Conservation (phyloP, 495 filamentous ascomycete species). For the Hyaloscypha hepaticicola region DNA sequence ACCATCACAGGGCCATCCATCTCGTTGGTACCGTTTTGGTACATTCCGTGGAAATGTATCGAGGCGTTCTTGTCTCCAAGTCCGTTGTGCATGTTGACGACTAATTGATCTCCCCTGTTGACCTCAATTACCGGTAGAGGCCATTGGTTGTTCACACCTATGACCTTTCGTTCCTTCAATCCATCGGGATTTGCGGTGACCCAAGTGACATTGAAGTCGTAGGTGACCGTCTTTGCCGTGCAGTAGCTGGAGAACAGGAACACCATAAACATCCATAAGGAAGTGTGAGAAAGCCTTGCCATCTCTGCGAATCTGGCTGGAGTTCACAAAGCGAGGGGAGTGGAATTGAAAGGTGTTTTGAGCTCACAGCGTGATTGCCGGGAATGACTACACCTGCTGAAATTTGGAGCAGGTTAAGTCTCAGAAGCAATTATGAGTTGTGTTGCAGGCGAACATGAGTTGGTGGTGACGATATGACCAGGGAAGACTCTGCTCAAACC, state of each 20-base stretch:
- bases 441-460: background rate
- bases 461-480: background rate
- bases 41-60: conserved; percentile 65
- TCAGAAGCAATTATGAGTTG: background rate
- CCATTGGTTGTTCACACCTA: conserved; percentile 77
- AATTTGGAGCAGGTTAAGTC: background rate
- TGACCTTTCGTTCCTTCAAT: conserved; percentile 60
- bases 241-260: background rate
- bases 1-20: conserved; percentile 62
- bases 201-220: conserved; percentile 74
- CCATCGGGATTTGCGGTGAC: conserved; percentile 70
- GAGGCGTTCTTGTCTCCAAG: conserved; percentile 66
- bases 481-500: background rate
- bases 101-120: conserved; percentile 63
- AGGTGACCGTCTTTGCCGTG: conserved; percentile 38
- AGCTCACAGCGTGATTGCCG: background rate
- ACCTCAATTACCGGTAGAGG: conserved; percentile 68
- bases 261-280: background rate
- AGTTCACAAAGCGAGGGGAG: too few relatives aligned
- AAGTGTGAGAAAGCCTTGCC: background rate
- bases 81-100: conserved; percentile 68
- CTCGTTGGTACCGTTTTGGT: conserved; percentile 56
- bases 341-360: background rate
- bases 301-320: background rate
- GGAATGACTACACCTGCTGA: background rate